Base-by-base conservation (phyloP, 192 early-diverging fungal genomes). In the Bifiguratus adelaidae region DNA sequence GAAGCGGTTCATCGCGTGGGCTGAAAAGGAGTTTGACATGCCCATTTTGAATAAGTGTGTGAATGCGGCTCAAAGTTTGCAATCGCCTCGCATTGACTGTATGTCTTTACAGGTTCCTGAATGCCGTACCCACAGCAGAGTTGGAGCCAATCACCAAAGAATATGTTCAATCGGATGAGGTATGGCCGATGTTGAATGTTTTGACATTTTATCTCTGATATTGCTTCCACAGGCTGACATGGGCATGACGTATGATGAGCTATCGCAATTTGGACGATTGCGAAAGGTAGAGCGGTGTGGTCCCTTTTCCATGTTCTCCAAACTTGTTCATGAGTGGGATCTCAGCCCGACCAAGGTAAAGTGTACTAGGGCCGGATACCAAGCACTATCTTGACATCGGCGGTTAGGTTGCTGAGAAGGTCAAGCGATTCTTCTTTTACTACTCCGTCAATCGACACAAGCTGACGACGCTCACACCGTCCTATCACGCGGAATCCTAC, bases 371-470 rank as follows among this genome's bases (percentile, higher is more conserved):
- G n/a, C n/a, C 46, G 19, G 40, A 67, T 15, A 15, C 38, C 8
- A 38, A 28, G 18, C 4, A n/a, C 23, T 42, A 1, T 20, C 29
- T 25, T 50, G 26, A 18, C 25, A 29, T 26, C 25, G 19, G 19
- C 30, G 25, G 7, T n/a, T 48, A 89, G 80, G 74, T 98, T 52
- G 94, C 90, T 0, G 69, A 58, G 8, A 97, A 97, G 49, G 94
- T 99, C 37, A 97, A 97, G 66, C 65, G 72, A 9, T 97, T 99
- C 65, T 99, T 95, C 62, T 91, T 84, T 50, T 99, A 77, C 63
- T 95, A 97, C 54, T 76, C 92, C 5, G 92, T 99, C 47, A 99
- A 99, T 74, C 80, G 96, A 29, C 96, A 99, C 71, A 99, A 99
- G 70, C 90, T 95, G 73, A 99, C 96, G 6, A 89, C 95, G 0